Base-by-base conservation (phyloP, 2,329 filamentous ascomycete species). In the Thelonectria blattea region DNA sequence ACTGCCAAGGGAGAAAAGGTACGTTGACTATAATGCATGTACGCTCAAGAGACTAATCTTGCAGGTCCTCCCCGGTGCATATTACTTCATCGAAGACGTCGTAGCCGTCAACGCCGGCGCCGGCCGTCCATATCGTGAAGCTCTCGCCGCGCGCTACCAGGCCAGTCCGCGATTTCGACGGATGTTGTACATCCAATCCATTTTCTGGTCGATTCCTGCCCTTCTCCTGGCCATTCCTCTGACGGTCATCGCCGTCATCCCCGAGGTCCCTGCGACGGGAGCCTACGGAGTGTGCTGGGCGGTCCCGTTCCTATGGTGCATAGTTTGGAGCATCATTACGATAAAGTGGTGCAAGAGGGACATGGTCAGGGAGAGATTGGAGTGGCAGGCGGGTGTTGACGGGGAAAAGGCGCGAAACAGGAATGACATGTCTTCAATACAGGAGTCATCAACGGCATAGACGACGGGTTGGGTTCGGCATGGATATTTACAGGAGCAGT, bases 71-170 rank as follows among this genome's bases (percentile, higher is more conserved):
- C 88, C 88, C 0, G 82, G 85, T 2, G 80, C 85, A 2, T 88
- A 88, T 66, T 88, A 88, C 51, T 80, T 90, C 30, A 84, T 90
- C 24, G 88, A 91, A 73, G 88, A 91, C 67, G 81, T 89, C 22
- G 82, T 89, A 14, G 87, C 85, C 5, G 88, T 91, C 42, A 88
- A 90, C 68, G 88, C 86, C 18, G 83, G 81, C 3, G 87, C 85
- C 10, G 77, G 77, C n/a, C 72, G 75, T 37, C 76, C 77, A 0
- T 80, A 75, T 46, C 74, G 78, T 45, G 77, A 80, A 55, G 78
- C 77, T 10, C 68, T 78, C 24, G 74, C 78, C 20, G 78, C 78
- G 9, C 71, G 78, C 20, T 80, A 79, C 62, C 71, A 74, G 55
- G 77, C 78, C 5, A 78, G 76, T 60, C 76, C 76, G 9, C 72